Conservation (phyloP, 78 protist genomes). For the Dictyostelium purpureum region DNA sequence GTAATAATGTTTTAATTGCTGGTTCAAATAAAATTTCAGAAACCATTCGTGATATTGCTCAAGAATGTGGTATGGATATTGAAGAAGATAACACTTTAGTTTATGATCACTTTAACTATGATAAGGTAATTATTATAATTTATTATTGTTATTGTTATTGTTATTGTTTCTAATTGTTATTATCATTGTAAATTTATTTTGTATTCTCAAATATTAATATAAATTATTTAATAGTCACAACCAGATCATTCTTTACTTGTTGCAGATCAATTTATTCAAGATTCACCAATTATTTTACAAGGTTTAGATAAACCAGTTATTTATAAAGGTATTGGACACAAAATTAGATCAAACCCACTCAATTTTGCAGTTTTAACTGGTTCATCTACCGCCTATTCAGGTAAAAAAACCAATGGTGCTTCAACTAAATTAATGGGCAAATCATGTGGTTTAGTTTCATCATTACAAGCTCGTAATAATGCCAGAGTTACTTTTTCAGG, state of each 20-base stretch:
- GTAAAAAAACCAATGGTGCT: slow-evolving; percentile 13
- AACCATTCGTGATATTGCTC: slow-evolving; percentile 83
- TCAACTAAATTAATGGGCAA: slow-evolving; percentile 60
- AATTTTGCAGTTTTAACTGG: slow-evolving; percentile 75
- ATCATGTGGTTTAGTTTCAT: slow-evolving; percentile 81
- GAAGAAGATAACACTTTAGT: slow-evolving; percentile 82
- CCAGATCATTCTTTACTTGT: slow-evolving; percentile 73
- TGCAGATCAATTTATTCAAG: slow-evolving; percentile 55
- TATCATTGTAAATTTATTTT: background rate
- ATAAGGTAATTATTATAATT: slow-evolving; percentile 5
- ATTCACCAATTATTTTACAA: slow-evolving; percentile 66
- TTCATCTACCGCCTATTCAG: slow-evolving; percentile 78
- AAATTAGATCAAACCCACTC: slow-evolving; percentile 27
- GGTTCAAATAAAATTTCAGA: slow-evolving; percentile 58
- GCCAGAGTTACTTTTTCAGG: slow-evolving; percentile 89
- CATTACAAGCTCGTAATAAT: slow-evolving; percentile 92
- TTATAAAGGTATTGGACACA: slow-evolving; percentile 87
- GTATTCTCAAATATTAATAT: background rate
- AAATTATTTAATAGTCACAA: slow-evolving; percentile 2
- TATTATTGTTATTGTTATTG: background rate
- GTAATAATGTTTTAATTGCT: slow-evolving; percentile 85
- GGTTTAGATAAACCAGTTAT: slow-evolving; percentile 45
- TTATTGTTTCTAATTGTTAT: background rate
- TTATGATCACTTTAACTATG: slow-evolving; percentile 85
- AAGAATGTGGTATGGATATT: slow-evolving; percentile 83